These are phyloP conservation scores for Raphanus raphanistrum DNA, from an alignment of 345 rosid genomes.

Conservation along the genomic window DNA sequence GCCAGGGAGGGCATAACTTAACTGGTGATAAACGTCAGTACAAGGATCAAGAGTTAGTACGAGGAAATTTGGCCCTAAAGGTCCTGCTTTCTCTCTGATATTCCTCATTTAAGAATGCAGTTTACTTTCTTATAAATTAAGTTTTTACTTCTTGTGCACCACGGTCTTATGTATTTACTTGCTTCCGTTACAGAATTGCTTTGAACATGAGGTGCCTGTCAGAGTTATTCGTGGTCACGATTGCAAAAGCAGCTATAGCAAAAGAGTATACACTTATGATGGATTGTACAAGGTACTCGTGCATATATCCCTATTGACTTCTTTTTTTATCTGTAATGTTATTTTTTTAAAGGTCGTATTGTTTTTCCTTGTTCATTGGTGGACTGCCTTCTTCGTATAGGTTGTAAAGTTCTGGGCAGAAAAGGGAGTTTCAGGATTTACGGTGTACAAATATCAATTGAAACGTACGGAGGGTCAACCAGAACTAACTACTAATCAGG, in stretches of 20 bases:
- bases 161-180: slow-evolving; percentile 10
- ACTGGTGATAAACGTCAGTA: slow-evolving; percentile 85
- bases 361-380: neutral
- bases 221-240: slow-evolving; percentile 88
- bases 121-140: neutral
- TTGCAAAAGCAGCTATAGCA: slow-evolving; percentile 61
- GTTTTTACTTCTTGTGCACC: neutral
- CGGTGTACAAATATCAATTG: slow-evolving; percentile 73
- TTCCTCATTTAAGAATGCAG: neutral
- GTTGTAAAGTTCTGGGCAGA: slow-evolving; percentile 84
- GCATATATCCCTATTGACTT: neutral
- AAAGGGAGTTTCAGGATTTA: slow-evolving; percentile 87
- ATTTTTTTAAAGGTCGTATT: neutral
- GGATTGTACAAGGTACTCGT: slow-evolving; percentile 77
- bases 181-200: slow-evolving; percentile 60
- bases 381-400: slow-evolving; percentile 42
- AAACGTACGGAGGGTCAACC: slow-evolving; percentile 78
- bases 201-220: slow-evolving; percentile 61
- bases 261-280: slow-evolving; percentile 82
- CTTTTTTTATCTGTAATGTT: slow-evolving; percentile 3
- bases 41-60: slow-evolving; percentile 59
- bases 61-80: slow-evolving; percentile 94
- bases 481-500: slow-evolving; percentile 86
- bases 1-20: slow-evolving; percentile 91
- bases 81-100: slow-evolving; percentile 39